Evolutionary conservation across 2,329 filamentous ascomycete species (phyloP).

Genomic region (Akanthomyces uredinophilus): DNA sequence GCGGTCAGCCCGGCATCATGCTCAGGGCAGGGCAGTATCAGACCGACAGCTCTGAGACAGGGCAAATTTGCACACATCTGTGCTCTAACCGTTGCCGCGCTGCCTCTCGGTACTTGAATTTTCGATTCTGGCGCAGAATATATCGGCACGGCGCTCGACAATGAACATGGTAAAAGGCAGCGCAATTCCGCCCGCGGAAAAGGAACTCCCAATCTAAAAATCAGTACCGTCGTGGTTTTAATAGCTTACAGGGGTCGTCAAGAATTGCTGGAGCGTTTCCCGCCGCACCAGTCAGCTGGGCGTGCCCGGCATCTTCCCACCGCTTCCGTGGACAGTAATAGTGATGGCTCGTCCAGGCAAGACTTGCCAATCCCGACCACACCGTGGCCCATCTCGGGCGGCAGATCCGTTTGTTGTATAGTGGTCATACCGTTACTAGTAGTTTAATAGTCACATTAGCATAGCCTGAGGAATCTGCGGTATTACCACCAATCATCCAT

Average conservation of each 20-base stretch:
- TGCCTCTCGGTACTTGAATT: background rate
- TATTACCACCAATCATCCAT: background rate
- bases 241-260: background rate
- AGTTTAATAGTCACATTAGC: no score
- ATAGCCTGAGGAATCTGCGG: background rate
- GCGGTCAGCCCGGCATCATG: background rate
- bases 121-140: background rate
- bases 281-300: background rate
- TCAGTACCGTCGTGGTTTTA: background rate
- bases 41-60: background rate
- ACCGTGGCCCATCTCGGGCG: background rate
- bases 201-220: background rate
- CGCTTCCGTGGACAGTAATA: background rate
- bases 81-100: background rate
- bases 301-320: background rate
- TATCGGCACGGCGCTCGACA: background rate
- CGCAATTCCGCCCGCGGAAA: background rate
- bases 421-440: background rate
- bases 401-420: background rate
- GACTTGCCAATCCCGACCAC: background rate
- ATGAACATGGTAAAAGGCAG: no score
- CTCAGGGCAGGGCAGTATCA: background rate
- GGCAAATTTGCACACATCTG: background rate
- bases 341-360: background rate
- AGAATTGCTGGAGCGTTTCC: background rate